phyloP scores from a whole-genome alignment of 495 filamentous ascomycete species.

The Penicillium cinerascens region DNA sequence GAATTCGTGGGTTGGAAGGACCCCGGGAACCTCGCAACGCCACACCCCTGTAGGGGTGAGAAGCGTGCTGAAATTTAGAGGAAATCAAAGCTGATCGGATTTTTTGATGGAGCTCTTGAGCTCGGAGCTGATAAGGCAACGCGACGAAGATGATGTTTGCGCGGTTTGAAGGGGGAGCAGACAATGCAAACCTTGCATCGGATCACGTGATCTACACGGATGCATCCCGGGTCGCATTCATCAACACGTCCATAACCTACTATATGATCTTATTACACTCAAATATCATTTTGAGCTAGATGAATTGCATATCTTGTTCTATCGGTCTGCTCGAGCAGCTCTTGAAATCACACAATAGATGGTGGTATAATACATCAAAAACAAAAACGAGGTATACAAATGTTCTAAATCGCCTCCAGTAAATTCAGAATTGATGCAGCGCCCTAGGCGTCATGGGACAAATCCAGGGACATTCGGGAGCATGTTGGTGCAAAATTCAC shows the following conservation, averaged over 20 bases:
- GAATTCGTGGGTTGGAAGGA: neutral
- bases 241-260: neutral
- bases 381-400: neutral
- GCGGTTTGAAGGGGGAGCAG: conserved; percentile 47
- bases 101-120: conserved; percentile 4
- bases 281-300: neutral
- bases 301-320: neutral
- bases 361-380: neutral
- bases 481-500: neutral
- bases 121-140: conserved; percentile 15
- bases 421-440: no score
- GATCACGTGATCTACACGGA: neutral
- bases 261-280: neutral
- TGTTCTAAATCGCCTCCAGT: neutral
- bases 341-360: neutral
- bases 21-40: conserved; percentile 1
- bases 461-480: neutral
- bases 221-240: neutral
- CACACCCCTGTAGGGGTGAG: conserved; percentile 15
- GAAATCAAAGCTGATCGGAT: neutral
- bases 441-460: no score
- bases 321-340: neutral
- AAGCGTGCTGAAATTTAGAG: conserved; percentile 4
- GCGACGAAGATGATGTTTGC: conserved; percentile 40
- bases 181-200: conserved; percentile 45